Conservation (phyloP, 805 yeast genomes). For the Kuraishia cidri region DNA sequence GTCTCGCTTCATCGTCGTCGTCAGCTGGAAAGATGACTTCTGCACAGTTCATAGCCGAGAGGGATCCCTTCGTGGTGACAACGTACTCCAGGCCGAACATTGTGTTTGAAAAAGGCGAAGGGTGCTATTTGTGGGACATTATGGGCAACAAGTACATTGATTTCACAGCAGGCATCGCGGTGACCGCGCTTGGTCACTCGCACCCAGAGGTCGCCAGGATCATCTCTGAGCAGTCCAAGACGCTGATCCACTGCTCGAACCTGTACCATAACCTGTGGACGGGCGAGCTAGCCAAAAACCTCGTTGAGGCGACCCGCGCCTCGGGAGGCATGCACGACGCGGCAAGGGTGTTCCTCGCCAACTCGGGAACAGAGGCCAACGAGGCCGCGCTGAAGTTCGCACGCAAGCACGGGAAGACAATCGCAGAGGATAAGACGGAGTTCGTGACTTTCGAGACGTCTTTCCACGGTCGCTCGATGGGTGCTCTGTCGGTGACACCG, state of each 20-base stretch:
- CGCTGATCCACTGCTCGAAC: conserved; percentile 78
- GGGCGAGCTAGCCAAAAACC: conserved; percentile 62
- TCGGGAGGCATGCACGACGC: conserved; percentile 82
- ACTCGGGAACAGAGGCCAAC: conserved; percentile 53
- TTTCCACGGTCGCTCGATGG: conserved; percentile 95
- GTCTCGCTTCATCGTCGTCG: not conserved
- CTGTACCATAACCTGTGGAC: conserved; percentile 81
- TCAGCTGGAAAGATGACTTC: not conserved
- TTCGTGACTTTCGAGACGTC: conserved; percentile 82
- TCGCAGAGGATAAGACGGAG: conserved; percentile 52
- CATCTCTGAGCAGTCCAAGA: conserved; percentile 59
- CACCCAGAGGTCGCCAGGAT: conserved; percentile 68
- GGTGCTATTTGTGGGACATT: conserved; percentile 73
- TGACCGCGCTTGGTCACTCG: conserved; percentile 88
- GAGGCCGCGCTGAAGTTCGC: conserved; percentile 57
- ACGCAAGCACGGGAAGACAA: conserved; percentile 66
- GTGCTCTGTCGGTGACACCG: conserved; percentile 86
- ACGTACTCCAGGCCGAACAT: conserved; percentile 76
- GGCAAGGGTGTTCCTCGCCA: conserved; percentile 56
- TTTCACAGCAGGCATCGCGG: conserved; percentile 95
- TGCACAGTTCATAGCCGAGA: conserved; percentile 28
- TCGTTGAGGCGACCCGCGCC: conserved; percentile 59
- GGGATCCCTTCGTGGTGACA: conserved; percentile 54
- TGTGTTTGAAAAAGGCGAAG: conserved; percentile 73
- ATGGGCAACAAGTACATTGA: conserved; percentile 77